Percentiles rank a stretch among this genome's conserved stretches.
phyloP scores from a whole-genome alignment of 768 basidiomycete species.

The Tubosaeta sp. region DNA sequence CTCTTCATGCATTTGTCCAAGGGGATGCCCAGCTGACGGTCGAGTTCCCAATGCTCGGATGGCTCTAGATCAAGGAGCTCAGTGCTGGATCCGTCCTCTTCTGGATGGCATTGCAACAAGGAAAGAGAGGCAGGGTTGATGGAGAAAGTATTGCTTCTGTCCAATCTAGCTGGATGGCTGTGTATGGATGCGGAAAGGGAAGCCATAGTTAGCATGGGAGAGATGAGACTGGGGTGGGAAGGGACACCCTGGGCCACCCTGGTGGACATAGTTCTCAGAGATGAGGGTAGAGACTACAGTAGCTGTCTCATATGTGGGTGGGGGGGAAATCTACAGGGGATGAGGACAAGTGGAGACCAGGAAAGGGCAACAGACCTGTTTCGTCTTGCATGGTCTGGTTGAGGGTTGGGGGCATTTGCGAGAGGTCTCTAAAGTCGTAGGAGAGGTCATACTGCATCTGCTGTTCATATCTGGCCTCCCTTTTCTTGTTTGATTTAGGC shows the following conservation, averaged over 20 bases:
- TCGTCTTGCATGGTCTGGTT: conserved; percentile 30
- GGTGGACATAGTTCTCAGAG: conserved; percentile 36
- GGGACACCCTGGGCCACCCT: conserved; percentile 23
- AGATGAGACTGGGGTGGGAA: conserved; percentile 20
- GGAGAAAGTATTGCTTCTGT: conserved; percentile 24
- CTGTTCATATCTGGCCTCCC: conserved; percentile 44
- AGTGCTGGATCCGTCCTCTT: conserved; percentile 47
- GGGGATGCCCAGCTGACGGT: conserved; percentile 39
- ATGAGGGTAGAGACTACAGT: conserved; percentile 41
- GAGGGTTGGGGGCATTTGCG: conserved; percentile 24
- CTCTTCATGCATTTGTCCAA: conserved; percentile 39
- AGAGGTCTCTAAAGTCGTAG: conserved; percentile 29
- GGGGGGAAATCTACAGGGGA: conserved; percentile 60
- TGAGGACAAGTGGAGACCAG: background rate
- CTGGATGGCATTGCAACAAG: conserved; percentile 21
- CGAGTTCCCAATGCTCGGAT: conserved; percentile 40
- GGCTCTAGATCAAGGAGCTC: conserved; percentile 51
- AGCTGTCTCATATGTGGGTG: conserved; percentile 65
- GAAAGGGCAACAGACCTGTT: conserved; percentile 23
- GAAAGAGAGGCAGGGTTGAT: conserved; percentile 17
- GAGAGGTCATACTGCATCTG: conserved; percentile 33
- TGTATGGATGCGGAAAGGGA: conserved; percentile 19
- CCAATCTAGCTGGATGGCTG: conserved; percentile 11
- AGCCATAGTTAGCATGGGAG: conserved; percentile 21
- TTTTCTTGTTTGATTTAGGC: conserved; percentile 40